phyloP scores from a whole-genome alignment of 2,329 filamentous ascomycete species.

The Clonostachys sp. region DNA sequence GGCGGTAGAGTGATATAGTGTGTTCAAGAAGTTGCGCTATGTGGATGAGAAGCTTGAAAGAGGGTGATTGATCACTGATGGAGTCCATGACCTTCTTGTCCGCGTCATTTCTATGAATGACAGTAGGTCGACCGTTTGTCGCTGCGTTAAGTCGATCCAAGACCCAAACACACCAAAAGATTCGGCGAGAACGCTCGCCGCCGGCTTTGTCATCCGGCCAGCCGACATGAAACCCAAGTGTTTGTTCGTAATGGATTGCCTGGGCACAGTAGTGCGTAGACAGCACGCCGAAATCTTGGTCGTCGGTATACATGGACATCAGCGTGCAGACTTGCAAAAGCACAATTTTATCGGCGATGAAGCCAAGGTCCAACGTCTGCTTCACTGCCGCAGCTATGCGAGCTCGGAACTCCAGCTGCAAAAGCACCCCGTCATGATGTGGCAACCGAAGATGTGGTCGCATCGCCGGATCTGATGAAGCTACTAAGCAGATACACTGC shows the following conservation, averaged over 20 bases:
- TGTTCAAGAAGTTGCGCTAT: slow-evolving; percentile 11
- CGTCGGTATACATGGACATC: slow-evolving; percentile 10
- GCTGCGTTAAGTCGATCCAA: slow-evolving; percentile 13
- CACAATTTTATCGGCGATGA: slow-evolving; percentile 8
- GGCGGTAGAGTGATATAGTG: slow-evolving; percentile 13
- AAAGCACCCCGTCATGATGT: slow-evolving; percentile 3
- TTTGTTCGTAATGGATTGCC: slow-evolving; percentile 13
- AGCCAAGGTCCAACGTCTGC: slow-evolving; percentile 7
- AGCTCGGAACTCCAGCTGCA: slow-evolving; percentile 7
- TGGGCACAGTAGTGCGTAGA: slow-evolving; percentile 11
- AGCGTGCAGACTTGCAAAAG: slow-evolving; percentile 7
- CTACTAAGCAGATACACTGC: slow-evolving; percentile 12
- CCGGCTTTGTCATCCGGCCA: slow-evolving; percentile 12
- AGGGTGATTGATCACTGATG: slow-evolving; percentile 8
- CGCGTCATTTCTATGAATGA: slow-evolving; percentile 13
- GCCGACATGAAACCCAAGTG: slow-evolving; percentile 13
- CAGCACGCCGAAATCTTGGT: slow-evolving; percentile 6
- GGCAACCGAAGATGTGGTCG: slow-evolving; percentile 7
- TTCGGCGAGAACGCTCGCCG: slow-evolving; percentile 7
- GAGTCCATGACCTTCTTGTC: slow-evolving; percentile 11
- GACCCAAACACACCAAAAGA: slow-evolving; percentile 15
- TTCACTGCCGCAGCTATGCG: slow-evolving; percentile 6
- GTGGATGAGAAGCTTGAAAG: slow-evolving; percentile 13
- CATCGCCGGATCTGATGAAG: slow-evolving; percentile 9
- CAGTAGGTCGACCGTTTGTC: slow-evolving; percentile 12